A percentile compares a stretch with the other conserved stretches of the same genome.
Conservation (phyloP, 164 flowering plant genomes). For the Sextonia rubra region DNA sequence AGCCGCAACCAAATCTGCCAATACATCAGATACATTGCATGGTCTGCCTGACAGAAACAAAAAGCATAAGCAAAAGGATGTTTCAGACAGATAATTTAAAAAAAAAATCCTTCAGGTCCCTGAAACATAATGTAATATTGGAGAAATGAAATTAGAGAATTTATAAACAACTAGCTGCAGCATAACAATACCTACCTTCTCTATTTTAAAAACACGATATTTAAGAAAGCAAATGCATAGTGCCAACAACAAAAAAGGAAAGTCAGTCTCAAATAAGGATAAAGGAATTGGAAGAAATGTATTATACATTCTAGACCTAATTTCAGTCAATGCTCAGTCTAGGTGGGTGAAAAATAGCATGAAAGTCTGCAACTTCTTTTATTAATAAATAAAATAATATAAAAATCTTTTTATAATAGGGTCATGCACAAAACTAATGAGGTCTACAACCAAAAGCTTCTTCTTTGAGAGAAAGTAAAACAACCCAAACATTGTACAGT, state of each 20-base stretch:
- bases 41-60: slow-evolving; percentile 83
- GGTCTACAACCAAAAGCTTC: no score
- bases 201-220: background rate
- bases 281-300: background rate
- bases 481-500: no score
- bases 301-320: background rate
- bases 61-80: slow-evolving; percentile 8
- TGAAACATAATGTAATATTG: background rate
- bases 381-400: no score
- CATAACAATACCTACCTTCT: background rate
- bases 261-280: background rate
- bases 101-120: slow-evolving; percentile 8
- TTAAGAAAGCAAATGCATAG: background rate
- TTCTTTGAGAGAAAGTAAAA: no score
- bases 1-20: slow-evolving; percentile 71
- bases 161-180: background rate
- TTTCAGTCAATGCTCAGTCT: background rate
- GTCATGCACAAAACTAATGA: no score
- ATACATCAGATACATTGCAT: slow-evolving; percentile 69
- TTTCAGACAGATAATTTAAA: slow-evolving; percentile 15
- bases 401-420: no score
- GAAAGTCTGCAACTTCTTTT: no score
- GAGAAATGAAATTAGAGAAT: background rate
- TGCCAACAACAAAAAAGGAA: background rate
- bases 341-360: no score